Evolutionary conservation across 75 land plant species (phyloP), one percentile per base, ranked within the genome.

Genomic region (Adiantum capillusveneris): DNA sequence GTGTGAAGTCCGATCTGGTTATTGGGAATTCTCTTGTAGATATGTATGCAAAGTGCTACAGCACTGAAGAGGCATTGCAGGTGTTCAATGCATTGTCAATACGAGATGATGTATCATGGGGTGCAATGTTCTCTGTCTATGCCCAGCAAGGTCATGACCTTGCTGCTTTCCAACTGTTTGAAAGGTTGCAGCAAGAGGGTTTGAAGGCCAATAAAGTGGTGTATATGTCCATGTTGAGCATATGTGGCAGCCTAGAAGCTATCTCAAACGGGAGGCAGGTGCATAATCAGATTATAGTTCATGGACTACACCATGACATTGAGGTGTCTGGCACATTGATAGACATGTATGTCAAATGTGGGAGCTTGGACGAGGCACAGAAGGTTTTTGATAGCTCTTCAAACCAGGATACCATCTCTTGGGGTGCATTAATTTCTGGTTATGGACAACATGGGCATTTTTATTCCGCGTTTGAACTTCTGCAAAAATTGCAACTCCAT

Each of bases 41-140:
- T 25, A 64, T 64, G 66, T 64, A 64, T 64, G 66, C 62, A 25
- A 64, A 55, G 54, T 54, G 66, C 36, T 18, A 22, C 14, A 64
- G 58, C 11, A 14, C 43, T 31, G 41, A 55, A 37, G 57, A 64
- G 31, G 66, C 66, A 36, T 20, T 12, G 12, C 6, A 29, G 19
- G 25, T 64, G 6, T 64, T 54, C 26, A 28, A 37, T 37, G 13
- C 28, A 55, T 25, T 64, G 60, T 25, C 59, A 29, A 11, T 16
- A 14, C 66, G 25, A 18, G 59, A 64, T 31, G 27, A 0, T 28
- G 44, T 55, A 0, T 53, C 66, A 11, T 64, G 66, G 66, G 25
- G 36, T 36, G n/a, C 66, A 37, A 54, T 64, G 18, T 56, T 64
- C 20, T 19, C 18, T 11, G 66, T 29, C 18, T 64, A 56, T 54